phyloP scores from a whole-genome alignment of 345 rosid species.

The Tarenaya hassleriana region DNA sequence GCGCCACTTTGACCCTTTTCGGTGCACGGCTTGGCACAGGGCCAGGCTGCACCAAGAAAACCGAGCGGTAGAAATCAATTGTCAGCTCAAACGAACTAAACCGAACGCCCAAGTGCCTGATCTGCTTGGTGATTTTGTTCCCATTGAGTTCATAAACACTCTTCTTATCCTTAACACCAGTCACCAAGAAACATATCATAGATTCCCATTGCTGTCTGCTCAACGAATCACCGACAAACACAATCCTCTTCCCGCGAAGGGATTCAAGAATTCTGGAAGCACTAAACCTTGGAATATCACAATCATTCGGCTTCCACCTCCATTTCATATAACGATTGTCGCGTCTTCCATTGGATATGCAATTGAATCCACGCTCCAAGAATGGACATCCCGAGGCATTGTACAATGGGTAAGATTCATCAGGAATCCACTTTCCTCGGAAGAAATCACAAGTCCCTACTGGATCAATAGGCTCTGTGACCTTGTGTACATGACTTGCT shows the following conservation, averaged over 20 bases:
- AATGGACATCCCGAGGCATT: slow-evolving; percentile 61
- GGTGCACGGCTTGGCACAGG: slow-evolving; percentile 44
- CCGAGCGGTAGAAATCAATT: slow-evolving; percentile 64
- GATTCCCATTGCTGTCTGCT: slow-evolving; percentile 78
- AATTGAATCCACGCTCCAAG: slow-evolving; percentile 56
- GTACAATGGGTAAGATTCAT: slow-evolving; percentile 54
- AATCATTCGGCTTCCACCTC: slow-evolving; percentile 68
- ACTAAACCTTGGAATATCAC: slow-evolving; percentile 53
- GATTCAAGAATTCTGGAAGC: slow-evolving; percentile 34
- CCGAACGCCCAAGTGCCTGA: slow-evolving; percentile 45
- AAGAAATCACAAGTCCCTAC: slow-evolving; percentile 40
- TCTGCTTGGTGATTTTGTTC: slow-evolving; percentile 46
- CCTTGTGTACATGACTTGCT: slow-evolving; percentile 15
- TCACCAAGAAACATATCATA: slow-evolving; percentile 65
- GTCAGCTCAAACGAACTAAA: slow-evolving; percentile 44
- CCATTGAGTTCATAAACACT: slow-evolving; percentile 57
- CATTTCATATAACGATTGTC: slow-evolving; percentile 48
- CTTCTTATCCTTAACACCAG: slow-evolving; percentile 54
- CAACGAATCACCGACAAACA: slow-evolving; percentile 67
- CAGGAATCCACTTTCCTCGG: slow-evolving; percentile 53
- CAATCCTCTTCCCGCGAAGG: slow-evolving; percentile 55
- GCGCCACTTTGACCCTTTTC: slow-evolving; percentile 52
- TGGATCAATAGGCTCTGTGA: slow-evolving; percentile 26
- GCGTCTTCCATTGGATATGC: slow-evolving; percentile 56
- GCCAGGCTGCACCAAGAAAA: slow-evolving; percentile 56